Percentiles rank a stretch among this genome's conserved stretches.
These are phyloP conservation scores for Ustilago tritici DNA, from an alignment of 1,284 basidiomycete genomes.

Conservation along the genomic window DNA sequence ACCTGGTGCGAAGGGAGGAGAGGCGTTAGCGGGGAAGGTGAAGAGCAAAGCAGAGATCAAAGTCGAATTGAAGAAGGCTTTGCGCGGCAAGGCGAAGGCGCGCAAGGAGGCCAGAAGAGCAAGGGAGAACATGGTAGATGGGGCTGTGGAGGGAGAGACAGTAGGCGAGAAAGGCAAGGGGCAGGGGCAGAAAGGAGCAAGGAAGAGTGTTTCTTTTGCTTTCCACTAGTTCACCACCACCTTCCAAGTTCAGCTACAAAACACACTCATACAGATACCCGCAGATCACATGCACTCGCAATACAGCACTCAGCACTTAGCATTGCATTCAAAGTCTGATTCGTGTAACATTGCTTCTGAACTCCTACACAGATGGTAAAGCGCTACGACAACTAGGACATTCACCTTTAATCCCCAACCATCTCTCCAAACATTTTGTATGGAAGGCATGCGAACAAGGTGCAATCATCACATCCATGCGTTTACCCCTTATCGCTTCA, in stretches of 20 bases:
- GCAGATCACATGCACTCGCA: not conserved
- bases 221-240: constrained; percentile 12
- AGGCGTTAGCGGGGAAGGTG: not conserved
- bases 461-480: constrained; percentile 47
- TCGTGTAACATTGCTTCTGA: not conserved
- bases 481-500: constrained; percentile 9
- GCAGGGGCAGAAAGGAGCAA: constrained; percentile 7
- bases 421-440: constrained; percentile 44
- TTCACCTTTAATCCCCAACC: constrained; percentile 50
- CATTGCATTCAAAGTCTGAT: not conserved
- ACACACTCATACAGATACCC: constrained; percentile 1
- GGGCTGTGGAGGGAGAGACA: not conserved
- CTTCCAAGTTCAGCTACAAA: not conserved
- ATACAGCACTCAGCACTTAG: not conserved
- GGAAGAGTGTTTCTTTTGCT: constrained; percentile 45
- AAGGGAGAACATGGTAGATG: not conserved
- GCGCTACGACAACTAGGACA: constrained; percentile 48
- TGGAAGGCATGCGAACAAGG: constrained; percentile 50
- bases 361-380: constrained; percentile 27
- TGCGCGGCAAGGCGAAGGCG: constrained; percentile 28
- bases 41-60: constrained; percentile 50
- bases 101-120: constrained; percentile 32
- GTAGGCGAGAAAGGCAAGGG: not conserved
- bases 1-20: not conserved
- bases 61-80: constrained; percentile 26